Percentiles rank a stretch among this genome's conserved stretches.
Evolutionary conservation across 2,329 filamentous ascomycete genomes (phyloP).

Genomic region (Ophiocordyceps australis): DNA sequence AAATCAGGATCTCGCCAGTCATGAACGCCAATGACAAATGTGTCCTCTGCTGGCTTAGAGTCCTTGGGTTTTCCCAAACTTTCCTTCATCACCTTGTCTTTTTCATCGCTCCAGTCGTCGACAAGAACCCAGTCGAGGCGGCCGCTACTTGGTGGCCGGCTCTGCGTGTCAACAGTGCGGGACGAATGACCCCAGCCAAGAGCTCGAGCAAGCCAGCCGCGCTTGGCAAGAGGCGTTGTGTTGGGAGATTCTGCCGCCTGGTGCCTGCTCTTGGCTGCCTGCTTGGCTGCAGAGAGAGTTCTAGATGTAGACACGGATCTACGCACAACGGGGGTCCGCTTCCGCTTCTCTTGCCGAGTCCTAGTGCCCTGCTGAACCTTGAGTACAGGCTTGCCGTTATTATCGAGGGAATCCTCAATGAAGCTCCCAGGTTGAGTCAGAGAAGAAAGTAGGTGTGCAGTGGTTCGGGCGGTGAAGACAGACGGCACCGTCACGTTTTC

Average conservation of each 20-base stretch:
- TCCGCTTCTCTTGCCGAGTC: conserved; percentile 13
- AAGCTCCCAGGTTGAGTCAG: conserved; percentile 56
- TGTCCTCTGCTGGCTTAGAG: conserved; percentile 12
- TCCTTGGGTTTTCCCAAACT: conserved; percentile 12
- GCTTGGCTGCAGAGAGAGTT: conserved; percentile 7
- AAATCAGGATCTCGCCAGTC: conserved; percentile 67
- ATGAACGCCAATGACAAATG: conserved; percentile 68
- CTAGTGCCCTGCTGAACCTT: conserved; percentile 32
- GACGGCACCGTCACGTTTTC: conserved; percentile 90
- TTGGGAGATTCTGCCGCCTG: conserved; percentile 6
- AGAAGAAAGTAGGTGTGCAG: conserved; percentile 79
- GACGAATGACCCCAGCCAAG: conserved; percentile 17
- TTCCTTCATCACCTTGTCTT: conserved; percentile 22
- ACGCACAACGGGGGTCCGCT: conserved; percentile 12
- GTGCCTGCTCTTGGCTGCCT: conserved; percentile 8
- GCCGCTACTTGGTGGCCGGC: conserved; percentile 53
- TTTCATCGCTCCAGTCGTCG: conserved; percentile 45
- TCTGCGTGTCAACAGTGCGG: conserved; percentile 25
- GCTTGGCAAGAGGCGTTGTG: conserved; percentile 4
- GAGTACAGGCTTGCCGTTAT: conserved; percentile 37
- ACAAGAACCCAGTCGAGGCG: conserved; percentile 56
- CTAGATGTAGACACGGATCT: conserved; percentile 6
- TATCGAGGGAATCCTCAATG: conserved; percentile 39
- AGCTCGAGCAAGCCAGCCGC: conserved; percentile 25
- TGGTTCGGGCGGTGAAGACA: conserved; percentile 87